Base-by-base conservation (phyloP, 192 early-diverging fungal species). In the Haplosporangium gracile region DNA sequence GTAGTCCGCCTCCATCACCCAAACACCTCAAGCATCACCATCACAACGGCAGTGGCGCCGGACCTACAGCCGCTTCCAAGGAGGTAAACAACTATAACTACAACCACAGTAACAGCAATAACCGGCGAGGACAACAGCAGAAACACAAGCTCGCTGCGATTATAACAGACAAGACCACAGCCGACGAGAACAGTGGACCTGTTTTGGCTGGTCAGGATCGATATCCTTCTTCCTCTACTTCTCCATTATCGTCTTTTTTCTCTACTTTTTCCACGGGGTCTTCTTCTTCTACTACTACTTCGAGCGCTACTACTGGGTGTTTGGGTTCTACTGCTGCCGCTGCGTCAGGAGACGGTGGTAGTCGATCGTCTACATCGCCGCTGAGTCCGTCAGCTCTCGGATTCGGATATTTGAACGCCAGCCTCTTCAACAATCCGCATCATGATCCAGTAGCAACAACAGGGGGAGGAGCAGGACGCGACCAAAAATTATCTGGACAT, bases 381-480 rank as follows among this genome's bases (percentile, higher is more conserved):
- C n/a, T 26, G 9, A 60, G 60, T 32, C 60, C 29, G 26, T 60
- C 60, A 15, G 60, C 60, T 29, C 29, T 65, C 60, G 60, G 60
- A 65, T 65, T 65, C 26, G 60, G 60, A 32, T 82, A 82, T 40
- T 24, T 76, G 47, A 82, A 70, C 75, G 65, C 38, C 69, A 85
- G 76, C 51, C 42, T 71, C 45, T 85, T 79, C 57, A 39, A 43
- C 74, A 79, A 15, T 32, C 69, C 79, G 51, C 39, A 65, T 29
- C 60, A 32, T 32, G 60, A 65, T 29, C 60, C 32, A 4, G 26
- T 65, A 29, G 11, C 26, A 8, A 29, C 49, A 51, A 51, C 49
- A 51, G 49, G 4, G 5, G 49, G 18, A 51, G 49, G 10, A 43
- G 42, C 55, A 57, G 55, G 55, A 47, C 49, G 49, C 51, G 74